phyloP scores from a whole-genome alignment of 306 rosid genomes.

The Calophaca sinica region DNA sequence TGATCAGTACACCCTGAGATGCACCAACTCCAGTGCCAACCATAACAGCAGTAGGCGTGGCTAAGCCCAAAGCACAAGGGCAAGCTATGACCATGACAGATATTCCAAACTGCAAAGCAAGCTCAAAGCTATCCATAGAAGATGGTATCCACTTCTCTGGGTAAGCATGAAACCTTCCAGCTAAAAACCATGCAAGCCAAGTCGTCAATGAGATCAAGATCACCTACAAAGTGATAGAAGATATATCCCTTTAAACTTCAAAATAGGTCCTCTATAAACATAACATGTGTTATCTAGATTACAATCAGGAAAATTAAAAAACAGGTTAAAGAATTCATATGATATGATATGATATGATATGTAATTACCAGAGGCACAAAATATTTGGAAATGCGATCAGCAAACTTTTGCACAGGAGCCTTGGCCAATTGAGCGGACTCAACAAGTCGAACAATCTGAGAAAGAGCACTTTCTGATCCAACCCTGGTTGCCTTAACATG shows the following conservation, averaged over 20 bases:
- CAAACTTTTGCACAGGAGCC: conserved; percentile 91
- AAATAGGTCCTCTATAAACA: neutral
- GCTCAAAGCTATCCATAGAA: conserved; percentile 86
- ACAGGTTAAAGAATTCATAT: neutral
- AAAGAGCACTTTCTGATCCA: conserved; percentile 89
- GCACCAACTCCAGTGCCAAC: conserved; percentile 98
- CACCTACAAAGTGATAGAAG: conserved; percentile 59
- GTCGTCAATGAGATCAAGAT: conserved; percentile 69
- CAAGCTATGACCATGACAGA: conserved; percentile 98
- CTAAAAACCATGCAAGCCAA: conserved; percentile 85
- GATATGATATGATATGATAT: neutral
- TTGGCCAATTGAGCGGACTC: conserved; percentile 95
- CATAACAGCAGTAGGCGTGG: conserved; percentile 95
- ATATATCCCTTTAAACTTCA: conserved; percentile 22
- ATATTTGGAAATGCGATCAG: conserved; percentile 82
- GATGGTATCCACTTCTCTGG: conserved; percentile 85
- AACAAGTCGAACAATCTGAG: conserved; percentile 88
- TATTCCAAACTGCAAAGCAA: conserved; percentile 93
- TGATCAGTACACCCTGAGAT: conserved; percentile 86
- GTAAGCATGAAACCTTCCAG: conserved; percentile 72
- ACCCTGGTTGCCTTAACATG: conserved; percentile 80
- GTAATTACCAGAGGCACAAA: conserved; percentile 81
- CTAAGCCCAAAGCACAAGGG: conserved; percentile 96
- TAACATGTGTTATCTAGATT: no score
- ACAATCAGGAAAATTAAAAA: neutral